phyloP scores from a whole-genome alignment of 768 basidiomycete species.

The Macrolepiota albuminosa region DNA sequence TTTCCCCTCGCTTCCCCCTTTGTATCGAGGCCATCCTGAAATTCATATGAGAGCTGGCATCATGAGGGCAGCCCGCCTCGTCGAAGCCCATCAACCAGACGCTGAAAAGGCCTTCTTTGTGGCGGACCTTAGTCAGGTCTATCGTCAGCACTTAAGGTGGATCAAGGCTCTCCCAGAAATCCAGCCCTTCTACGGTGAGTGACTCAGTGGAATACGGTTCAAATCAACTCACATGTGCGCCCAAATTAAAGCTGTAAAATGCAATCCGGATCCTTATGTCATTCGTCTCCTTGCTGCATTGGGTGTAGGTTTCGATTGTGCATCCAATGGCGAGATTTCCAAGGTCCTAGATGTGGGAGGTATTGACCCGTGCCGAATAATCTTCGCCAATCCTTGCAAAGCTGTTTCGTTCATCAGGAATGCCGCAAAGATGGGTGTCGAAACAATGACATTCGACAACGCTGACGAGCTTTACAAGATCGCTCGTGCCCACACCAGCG shows the following conservation, averaged over 20 bases:
- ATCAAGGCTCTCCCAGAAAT: slow-evolving; percentile 68
- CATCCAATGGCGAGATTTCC: slow-evolving; percentile 89
- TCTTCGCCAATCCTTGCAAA: slow-evolving; percentile 99
- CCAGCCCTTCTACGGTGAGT: slow-evolving; percentile 91
- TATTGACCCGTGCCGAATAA: slow-evolving; percentile 76
- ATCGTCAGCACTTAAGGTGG: slow-evolving; percentile 84
- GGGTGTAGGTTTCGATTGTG: slow-evolving; percentile 95
- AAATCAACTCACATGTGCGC: slow-evolving; percentile 1
- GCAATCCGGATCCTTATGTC: slow-evolving; percentile 96
- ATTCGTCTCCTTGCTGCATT: slow-evolving; percentile 85
- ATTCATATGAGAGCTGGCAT: slow-evolving; percentile 73
- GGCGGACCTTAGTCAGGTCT: slow-evolving; percentile 86
- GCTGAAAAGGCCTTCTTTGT: slow-evolving; percentile 97
- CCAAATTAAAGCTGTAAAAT: slow-evolving; percentile 76
- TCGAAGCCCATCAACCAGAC: slow-evolving; percentile 58
- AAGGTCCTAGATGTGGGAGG: slow-evolving; percentile 71
- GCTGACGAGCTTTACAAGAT: slow-evolving; percentile 94
- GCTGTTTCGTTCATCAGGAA: slow-evolving; percentile 87
- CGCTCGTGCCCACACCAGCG: slow-evolving; percentile 69
- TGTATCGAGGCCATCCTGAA: slow-evolving; percentile 67
- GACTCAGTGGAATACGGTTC: not conserved
- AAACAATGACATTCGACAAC: slow-evolving; percentile 98
- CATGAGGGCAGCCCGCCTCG: slow-evolving; percentile 45
- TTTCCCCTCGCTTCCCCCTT: slow-evolving; percentile 62
- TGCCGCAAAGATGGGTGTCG: slow-evolving; percentile 76